A percentile compares a stretch with the other conserved stretches of the same genome.
phyloP scores from a whole-genome alignment of 768 basidiomycete species.

The Harrya chromipes region DNA sequence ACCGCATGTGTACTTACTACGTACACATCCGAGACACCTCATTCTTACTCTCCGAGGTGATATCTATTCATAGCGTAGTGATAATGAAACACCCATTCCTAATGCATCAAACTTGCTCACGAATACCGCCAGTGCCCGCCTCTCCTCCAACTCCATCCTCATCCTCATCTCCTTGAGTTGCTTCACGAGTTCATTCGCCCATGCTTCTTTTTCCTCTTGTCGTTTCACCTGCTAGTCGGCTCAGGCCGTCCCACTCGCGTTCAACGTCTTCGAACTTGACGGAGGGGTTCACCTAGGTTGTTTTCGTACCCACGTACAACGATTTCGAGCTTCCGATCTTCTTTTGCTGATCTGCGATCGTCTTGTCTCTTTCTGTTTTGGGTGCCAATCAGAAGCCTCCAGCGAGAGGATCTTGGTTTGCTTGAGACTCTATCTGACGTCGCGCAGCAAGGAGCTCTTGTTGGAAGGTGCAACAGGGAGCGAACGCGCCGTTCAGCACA shows the following conservation, averaged over 20 bases:
- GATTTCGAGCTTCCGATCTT: slow-evolving; percentile 78
- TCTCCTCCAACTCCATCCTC: slow-evolving; percentile 68
- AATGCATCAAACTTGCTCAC: slow-evolving; percentile 80
- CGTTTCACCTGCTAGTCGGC: slow-evolving; percentile 55
- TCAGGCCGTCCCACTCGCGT: slow-evolving; percentile 65
- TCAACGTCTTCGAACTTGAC: slow-evolving; percentile 72
- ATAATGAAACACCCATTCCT: slow-evolving; percentile 53
- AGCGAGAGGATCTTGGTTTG: slow-evolving; percentile 81
- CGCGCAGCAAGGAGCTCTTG: slow-evolving; percentile 82
- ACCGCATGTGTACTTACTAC: too few relatives aligned
- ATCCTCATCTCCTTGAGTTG: slow-evolving; percentile 77
- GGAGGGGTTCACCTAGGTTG: slow-evolving; percentile 65
- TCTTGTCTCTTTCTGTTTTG: slow-evolving; percentile 68
- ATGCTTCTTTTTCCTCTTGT: slow-evolving; percentile 67
- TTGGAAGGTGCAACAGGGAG: too few relatives aligned
- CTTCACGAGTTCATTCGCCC: slow-evolving; percentile 71
- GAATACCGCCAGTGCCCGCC: slow-evolving; percentile 73
- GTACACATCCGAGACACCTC: too few relatives aligned
- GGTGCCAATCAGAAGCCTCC: slow-evolving; percentile 67
- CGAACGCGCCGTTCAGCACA: too few relatives aligned
- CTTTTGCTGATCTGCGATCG: slow-evolving; percentile 69
- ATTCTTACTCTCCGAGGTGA: too few relatives aligned
- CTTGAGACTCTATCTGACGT: slow-evolving; percentile 75
- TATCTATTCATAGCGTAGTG: too few relatives aligned
- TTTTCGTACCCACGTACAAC: slow-evolving; percentile 69